Percentiles rank a stretch among this genome's conserved stretches.
Conservation (phyloP, 108 stramenopile species). For the Fragilaria crotonensis region DNA sequence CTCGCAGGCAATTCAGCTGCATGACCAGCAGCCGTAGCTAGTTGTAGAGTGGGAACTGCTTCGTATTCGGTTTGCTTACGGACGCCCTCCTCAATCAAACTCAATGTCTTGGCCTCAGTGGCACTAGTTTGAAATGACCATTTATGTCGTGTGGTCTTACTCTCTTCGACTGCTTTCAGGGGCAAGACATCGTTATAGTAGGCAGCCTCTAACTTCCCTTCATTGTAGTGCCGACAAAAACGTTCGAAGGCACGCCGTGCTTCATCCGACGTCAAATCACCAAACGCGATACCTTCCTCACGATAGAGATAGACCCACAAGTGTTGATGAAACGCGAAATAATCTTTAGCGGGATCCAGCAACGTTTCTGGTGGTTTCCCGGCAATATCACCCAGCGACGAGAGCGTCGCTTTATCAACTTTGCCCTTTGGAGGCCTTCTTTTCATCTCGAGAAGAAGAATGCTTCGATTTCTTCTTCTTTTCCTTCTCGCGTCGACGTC, state of each 20-base stretch:
- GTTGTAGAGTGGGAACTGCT: too few species aligned
- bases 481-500: too few species aligned
- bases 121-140: slow-evolving; percentile 64
- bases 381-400: too few species aligned
- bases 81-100: slow-evolving; percentile 53
- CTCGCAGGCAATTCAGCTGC: too few species aligned
- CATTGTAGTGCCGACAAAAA: slow-evolving; percentile 59
- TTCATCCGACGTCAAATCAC: slow-evolving; percentile 57
- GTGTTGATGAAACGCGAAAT: slow-evolving; percentile 70
- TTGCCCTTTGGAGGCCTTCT: too few species aligned
- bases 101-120: slow-evolving; percentile 47
- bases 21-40: too few species aligned
- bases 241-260: slow-evolving; percentile 47
- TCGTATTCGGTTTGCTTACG: slow-evolving; percentile 66
- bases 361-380: slow-evolving; percentile 25
- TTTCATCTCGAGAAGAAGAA: too few species aligned
- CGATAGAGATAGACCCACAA: slow-evolving; percentile 73
- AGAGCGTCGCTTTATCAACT: too few species aligned
- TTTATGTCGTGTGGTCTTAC: slow-evolving; percentile 56
- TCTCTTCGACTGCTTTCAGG: slow-evolving; percentile 53
- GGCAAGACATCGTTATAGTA: slow-evolving; percentile 55
- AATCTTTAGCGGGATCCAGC: slow-evolving; percentile 62
- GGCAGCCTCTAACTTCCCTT: slow-evolving; percentile 47
- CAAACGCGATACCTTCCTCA: slow-evolving; percentile 57
- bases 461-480: too few species aligned